Base-by-base conservation (phyloP, 345 rosid genomes). In the Cardamine resedifolia region DNA sequence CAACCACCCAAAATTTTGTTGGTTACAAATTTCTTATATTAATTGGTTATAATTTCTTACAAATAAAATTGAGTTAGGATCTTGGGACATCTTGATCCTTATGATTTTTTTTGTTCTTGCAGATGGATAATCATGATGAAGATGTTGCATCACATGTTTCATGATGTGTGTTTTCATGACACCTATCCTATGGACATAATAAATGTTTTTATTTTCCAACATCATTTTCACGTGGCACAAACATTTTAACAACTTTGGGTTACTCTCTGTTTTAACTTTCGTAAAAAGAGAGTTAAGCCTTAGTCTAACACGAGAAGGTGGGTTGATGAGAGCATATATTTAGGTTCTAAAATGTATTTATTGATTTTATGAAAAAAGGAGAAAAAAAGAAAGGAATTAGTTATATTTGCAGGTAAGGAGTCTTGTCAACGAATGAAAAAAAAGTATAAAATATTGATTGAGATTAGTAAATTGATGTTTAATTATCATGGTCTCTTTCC, bases 101-200 rank as follows among this genome's bases (percentile, higher is more conserved):
- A 7, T 51, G 26, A 27, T 2, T 6, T 53, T 39, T 53, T 3
- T 50, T 44, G 73, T 58, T 23, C 10, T 56, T 43, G 39, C 51
- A 30, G 20, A 41, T 24, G 60, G 48, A 66, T 66, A 31, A n/a
- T n/a, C n/a, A n/a, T n/a, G n/a, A n/a, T n/a, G n/a, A n/a, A n/a
- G n/a, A n/a, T n/a, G n/a, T n/a, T n/a, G n/a, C n/a, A n/a, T n/a
- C 41, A 49, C 60, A 61, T 26, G 68, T 26, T 26, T 38, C 51
- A 12, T 59, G 39, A 59, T 57, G 64, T 69, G 33, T 69, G 23
- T 39, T 62, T 62, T 44, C 55, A 14, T 61, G 26, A 62, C 43
- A 27, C 55, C 19, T 26, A 51, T 39, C n/a, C n/a, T n/a, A n/a
- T n/a, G 45, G 48, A 14, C 24, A 52, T 34, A 59, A 6, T 43